These are phyloP conservation scores for Scheffersomyces titani DNA, from an alignment of 1,139 yeast species.

Conservation along the genomic window DNA sequence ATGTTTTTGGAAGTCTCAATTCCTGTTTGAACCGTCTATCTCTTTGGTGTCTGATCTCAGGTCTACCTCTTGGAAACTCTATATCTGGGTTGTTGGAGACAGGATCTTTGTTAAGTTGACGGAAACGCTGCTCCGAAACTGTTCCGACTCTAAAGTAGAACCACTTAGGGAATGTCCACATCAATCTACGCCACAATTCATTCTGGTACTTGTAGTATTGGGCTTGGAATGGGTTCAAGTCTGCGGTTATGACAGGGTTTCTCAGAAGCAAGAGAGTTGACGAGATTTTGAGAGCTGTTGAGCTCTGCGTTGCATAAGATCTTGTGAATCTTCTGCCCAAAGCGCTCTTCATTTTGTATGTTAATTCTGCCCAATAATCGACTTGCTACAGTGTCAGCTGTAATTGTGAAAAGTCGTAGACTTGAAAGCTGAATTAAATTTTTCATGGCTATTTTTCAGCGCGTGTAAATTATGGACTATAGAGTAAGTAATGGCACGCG, in stretches of 20 bases:
- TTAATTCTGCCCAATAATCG: not conserved
- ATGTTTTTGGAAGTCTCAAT: constrained; percentile 64
- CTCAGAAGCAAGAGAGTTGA: constrained; percentile 69
- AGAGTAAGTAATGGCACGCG: not conserved
- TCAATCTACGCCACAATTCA: constrained; percentile 82
- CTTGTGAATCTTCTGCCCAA: constrained; percentile 9
- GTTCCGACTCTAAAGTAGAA: constrained; percentile 91
- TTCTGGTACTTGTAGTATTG: constrained; percentile 82
- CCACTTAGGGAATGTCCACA: constrained; percentile 98
- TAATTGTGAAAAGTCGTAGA: not conserved
- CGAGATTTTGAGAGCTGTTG: constrained; percentile 7
- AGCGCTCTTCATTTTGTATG: constrained; percentile 9
- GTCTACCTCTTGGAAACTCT: constrained; percentile 79
- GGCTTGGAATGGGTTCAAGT: constrained; percentile 67
- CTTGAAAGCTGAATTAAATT: not conserved
- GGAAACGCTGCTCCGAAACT: constrained; percentile 78
- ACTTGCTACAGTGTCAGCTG: not conserved
- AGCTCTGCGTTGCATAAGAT: constrained; percentile 10
- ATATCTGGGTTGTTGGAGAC: constrained; percentile 71
- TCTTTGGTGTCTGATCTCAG: constrained; percentile 84
- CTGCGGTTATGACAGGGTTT: constrained; percentile 81
- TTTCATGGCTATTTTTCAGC: not conserved
- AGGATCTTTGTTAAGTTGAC: constrained; percentile 76
- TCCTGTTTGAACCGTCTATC: constrained; percentile 85
- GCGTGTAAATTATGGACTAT: not conserved